These are phyloP conservation scores for Sabuloglossum arenarium DNA, from an alignment of 495 filamentous ascomycete species.

Conservation along the genomic window DNA sequence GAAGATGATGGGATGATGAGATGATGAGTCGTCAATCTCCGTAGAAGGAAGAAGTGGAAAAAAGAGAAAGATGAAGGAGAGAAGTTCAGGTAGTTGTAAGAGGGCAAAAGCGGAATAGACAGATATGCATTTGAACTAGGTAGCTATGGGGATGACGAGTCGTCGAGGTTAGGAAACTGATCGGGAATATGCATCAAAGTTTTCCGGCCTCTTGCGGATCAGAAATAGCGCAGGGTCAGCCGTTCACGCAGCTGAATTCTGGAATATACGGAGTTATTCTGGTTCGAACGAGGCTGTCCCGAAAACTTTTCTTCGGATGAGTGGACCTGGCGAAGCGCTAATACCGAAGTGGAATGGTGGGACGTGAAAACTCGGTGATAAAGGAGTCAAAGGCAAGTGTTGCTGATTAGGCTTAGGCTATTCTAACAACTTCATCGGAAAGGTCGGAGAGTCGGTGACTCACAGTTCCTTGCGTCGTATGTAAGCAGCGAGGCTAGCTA, in stretches of 20 bases:
- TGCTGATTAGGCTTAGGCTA: background rate
- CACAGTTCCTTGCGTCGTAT: no score
- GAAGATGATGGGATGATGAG: no score
- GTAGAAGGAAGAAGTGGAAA: background rate
- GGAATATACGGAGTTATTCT: no score
- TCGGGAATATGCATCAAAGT: background rate
- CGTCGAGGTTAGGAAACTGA: background rate
- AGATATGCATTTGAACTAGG: no score
- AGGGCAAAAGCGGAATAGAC: no score
- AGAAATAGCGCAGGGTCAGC: background rate
- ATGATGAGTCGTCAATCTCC: no score
- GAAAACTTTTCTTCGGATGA: background rate
- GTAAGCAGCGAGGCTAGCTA: no score
- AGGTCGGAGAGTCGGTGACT: background rate
- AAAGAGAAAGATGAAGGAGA: background rate
- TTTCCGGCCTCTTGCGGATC: no score
- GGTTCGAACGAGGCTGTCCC: background rate
- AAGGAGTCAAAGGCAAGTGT: no score
- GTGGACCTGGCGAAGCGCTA: background rate
- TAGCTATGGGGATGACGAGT: background rate
- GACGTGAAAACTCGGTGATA: background rate
- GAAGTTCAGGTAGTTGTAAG: background rate
- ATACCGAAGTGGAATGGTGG: background rate
- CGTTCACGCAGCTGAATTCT: no score
- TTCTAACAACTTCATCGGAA: background rate